These are phyloP conservation scores for Phytophthora litchii DNA, from an alignment of 352 stramenopile species.

Conservation along the genomic window DNA sequence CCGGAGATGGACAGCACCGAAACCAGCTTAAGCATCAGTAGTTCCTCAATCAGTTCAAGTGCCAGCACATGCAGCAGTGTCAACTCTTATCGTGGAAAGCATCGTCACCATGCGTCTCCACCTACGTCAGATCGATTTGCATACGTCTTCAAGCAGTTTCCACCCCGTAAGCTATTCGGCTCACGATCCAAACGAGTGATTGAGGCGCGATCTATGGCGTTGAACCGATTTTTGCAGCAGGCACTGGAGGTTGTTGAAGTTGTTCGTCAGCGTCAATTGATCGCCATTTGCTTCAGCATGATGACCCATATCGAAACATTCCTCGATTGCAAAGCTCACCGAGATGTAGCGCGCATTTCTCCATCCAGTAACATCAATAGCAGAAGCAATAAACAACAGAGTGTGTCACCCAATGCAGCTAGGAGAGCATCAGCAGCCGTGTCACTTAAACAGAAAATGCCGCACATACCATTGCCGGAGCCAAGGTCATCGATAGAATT, in stretches of 20 bases:
- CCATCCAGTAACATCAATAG: slow-evolving; percentile 11
- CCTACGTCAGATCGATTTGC: slow-evolving; percentile 48
- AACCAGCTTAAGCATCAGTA: slow-evolving; percentile 23
- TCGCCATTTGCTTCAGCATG: slow-evolving; percentile 77
- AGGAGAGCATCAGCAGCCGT: slow-evolving; percentile 31
- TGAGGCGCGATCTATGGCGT: slow-evolving; percentile 58
- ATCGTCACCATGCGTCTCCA: slow-evolving; percentile 16
- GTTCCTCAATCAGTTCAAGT: slow-evolving; percentile 21
- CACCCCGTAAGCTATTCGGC: slow-evolving; percentile 62
- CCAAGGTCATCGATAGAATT: slow-evolving; percentile 25
- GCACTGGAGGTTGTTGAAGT: slow-evolving; percentile 58
- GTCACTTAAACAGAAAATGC: slow-evolving; percentile 13
- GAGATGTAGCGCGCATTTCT: slow-evolving; percentile 10
- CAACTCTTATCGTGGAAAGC: slow-evolving; percentile 21
- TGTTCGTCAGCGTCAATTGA: slow-evolving; percentile 61
- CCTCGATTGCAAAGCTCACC: slow-evolving; percentile 55
- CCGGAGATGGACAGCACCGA: slow-evolving; percentile 22
- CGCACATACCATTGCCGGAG: neutral
- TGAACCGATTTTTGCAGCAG: slow-evolving; percentile 69
- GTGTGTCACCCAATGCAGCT: slow-evolving; percentile 23
- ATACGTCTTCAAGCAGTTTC: slow-evolving; percentile 74
- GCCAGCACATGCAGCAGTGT: slow-evolving; percentile 24
- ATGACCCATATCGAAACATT: slow-evolving; percentile 73
- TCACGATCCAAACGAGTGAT: slow-evolving; percentile 76
- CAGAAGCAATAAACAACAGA: slow-evolving; percentile 5